Evolutionary conservation across 2,329 filamentous ascomycete species (phyloP), one percentile per base, ranked within the genome.

Genomic region (Epichloe glyceriae): DNA sequence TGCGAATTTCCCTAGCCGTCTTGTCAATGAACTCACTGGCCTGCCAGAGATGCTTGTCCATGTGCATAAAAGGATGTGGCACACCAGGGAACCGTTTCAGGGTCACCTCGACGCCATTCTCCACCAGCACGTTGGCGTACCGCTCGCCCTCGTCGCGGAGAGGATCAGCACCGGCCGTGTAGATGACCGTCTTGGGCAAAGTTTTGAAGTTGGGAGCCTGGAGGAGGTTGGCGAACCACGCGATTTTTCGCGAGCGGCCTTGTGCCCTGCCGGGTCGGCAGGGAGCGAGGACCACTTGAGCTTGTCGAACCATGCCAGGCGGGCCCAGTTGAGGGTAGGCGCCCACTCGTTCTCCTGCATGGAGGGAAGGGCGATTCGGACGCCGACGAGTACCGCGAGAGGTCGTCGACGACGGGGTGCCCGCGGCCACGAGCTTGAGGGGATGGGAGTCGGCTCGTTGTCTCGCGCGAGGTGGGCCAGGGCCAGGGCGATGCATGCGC

Each of bases 1-100:
- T 48, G 8, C 63, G 59, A 48, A 67, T 60, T 30, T 62, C 63
- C 47, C 57, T 60, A 11, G 63, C 64, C 14, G 60, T 67, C 50
- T 52, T 54, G 19, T 64, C 56, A 43, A 67, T 67, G 41, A 66
- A 67, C 19, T 66, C 60, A 6, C 59, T 57, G 4, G 62, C 65
- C 57, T 67, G 65, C 65, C 62, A 64, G 35, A 67, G 56, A 51
- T 62, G 57, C 54, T 62, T 63, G 46, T 67, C 70, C 71, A 73
- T 73, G 56, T 73, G 70, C 70, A 72, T 71, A 55, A 75, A 76
- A 0, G 69, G 70, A 54, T 76, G 73, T 10, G 73, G 73, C 34
- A 73, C 68, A 0, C 72, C 72, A 1, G 61, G 55, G 53, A 73
- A 75, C n/a, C 72, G 60, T 57, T 68, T 70, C 52, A 71, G 53